Conservation (phyloP, 306 rosid genomes). For the Astragalus glycyphyllos region DNA sequence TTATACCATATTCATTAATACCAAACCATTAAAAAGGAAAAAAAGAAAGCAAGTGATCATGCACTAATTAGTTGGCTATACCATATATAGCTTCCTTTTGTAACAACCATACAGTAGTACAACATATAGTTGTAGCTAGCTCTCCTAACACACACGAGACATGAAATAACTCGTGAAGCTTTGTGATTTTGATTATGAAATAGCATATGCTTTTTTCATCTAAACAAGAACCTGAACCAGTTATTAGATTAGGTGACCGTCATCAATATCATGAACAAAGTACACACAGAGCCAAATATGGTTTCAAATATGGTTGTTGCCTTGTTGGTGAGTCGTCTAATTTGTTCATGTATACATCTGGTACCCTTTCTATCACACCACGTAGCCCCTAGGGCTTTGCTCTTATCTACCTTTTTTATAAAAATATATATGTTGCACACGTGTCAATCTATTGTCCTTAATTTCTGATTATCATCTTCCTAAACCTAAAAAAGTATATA, state of each 20-base stretch:
- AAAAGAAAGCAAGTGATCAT: background rate
- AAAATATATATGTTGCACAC: background rate
- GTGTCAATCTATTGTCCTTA: slow-evolving; percentile 24
- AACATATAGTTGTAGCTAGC: background rate
- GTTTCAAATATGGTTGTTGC: background rate
- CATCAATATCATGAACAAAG: background rate
- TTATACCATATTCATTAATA: too few relatives aligned
- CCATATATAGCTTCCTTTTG: slow-evolving; percentile 3
- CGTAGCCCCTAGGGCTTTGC: slow-evolving; percentile 6
- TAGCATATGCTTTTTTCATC: background rate
- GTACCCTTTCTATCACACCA: slow-evolving; percentile 17
- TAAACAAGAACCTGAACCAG: background rate
- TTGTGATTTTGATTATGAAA: slow-evolving; percentile 22
- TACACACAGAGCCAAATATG: background rate
- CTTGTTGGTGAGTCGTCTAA: slow-evolving; percentile 30
- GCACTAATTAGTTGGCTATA: slow-evolving; percentile 5
- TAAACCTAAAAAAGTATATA: too few relatives aligned
- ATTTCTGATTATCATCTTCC: background rate
- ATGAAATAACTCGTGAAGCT: slow-evolving; percentile 41
- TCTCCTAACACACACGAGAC: slow-evolving; percentile 40
- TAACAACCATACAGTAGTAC: background rate
- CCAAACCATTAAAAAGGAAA: background rate
- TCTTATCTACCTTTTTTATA: slow-evolving; percentile 28
- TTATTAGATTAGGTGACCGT: slow-evolving; percentile 32
- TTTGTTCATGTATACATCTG: background rate